Base-by-base conservation (phyloP, 352 stramenopile genomes). In the Phytophthora chlamydospora region DNA sequence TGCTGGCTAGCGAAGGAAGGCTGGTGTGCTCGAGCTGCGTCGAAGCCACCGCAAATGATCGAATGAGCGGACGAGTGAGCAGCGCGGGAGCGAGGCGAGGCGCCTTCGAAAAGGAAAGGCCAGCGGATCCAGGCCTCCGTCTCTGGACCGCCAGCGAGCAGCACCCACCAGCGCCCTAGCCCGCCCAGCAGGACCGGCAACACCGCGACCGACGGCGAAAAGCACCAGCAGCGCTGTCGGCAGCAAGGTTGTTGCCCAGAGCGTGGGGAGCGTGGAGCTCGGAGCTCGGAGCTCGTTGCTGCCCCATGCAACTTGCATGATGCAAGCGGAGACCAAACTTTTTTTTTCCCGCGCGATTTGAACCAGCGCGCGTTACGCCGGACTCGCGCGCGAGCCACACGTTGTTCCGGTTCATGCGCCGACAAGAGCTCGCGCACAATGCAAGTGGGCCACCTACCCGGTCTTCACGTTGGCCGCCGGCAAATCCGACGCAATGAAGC, bases 51-150 rank as follows among this genome's bases (percentile, higher is more conserved):
- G 62, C 63, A 76, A 76, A 76, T 76, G 67, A 63, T 55, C 62
- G 62, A 76, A 76, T 76, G 67, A 74, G 47, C 64, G 38, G 41
- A 64, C 44, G 43, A 57, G 53, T 65, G 58, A 71, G 49, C 61
- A 71, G 60, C 52, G 63, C 53, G 45, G 58, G 58, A 66, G 61
- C 36, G 56, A 49, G 62, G 61, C 36, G 56, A 49, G 49, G 34
- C 39, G 33, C 29, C 53, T 65, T 74, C 45, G 52, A 62, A 73
- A 73, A 73, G 60, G 70, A 70, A 69, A 69, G 58, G 63, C 47
- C 62, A 34, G 55, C 47, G 55, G 58, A 58, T 60, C 58, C 38
- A n/a, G 39, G 36, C 47, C 42, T 48, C 34, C 47, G 58, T 73
- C 65, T 69, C 66, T 73, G 60, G 66, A 62, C 66, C 65, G 62